These are phyloP conservation scores for Asterochloris erici DNA, from an alignment of 139 green algal species.

Conservation along the genomic window DNA sequence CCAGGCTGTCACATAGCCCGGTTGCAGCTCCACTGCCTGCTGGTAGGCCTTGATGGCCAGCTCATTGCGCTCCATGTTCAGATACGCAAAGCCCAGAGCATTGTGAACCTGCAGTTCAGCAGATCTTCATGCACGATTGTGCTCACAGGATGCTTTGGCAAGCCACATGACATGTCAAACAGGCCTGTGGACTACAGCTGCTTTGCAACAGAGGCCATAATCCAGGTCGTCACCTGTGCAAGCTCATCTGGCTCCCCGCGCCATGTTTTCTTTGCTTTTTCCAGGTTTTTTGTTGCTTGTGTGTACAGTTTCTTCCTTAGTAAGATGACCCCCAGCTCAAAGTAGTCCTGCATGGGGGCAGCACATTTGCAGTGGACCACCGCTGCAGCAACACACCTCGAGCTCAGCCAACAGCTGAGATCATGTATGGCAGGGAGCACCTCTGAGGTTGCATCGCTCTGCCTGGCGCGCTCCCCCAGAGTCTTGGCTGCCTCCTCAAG, in stretches of 20 bases:
- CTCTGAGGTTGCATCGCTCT: conserved; percentile 30
- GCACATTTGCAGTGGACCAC: not conserved
- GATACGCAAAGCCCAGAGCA: conserved; percentile 93
- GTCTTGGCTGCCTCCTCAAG: conserved; percentile 94
- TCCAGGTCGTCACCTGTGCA: conserved; percentile 63
- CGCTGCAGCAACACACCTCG: not conserved
- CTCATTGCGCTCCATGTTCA: conserved; percentile 74
- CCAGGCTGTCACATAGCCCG: conserved; percentile 90
- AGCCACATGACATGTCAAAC: too few species aligned
- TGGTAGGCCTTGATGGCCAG: conserved; percentile 78
- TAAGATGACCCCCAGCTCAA: conserved; percentile 95
- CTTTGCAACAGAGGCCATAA: too few species aligned
- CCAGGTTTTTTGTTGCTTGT: conserved; percentile 89
- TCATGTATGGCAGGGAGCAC: conserved; percentile 2
- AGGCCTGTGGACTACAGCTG: too few species aligned
- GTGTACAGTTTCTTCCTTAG: conserved; percentile 97
- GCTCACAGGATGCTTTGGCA: too few species aligned
- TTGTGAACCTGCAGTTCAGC: conserved; percentile 83
- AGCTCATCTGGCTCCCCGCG: conserved; percentile 88
- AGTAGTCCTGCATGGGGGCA: conserved; percentile 79
- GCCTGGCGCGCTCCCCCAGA: conserved; percentile 91
- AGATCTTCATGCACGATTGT: not conserved
- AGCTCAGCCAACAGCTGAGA: not conserved
- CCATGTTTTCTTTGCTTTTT: conserved; percentile 90
- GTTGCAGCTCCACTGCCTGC: conserved; percentile 81